Evolutionary conservation across 768 basidiomycete species (phyloP).

Genomic region (Tephrocybe sp.): DNA sequence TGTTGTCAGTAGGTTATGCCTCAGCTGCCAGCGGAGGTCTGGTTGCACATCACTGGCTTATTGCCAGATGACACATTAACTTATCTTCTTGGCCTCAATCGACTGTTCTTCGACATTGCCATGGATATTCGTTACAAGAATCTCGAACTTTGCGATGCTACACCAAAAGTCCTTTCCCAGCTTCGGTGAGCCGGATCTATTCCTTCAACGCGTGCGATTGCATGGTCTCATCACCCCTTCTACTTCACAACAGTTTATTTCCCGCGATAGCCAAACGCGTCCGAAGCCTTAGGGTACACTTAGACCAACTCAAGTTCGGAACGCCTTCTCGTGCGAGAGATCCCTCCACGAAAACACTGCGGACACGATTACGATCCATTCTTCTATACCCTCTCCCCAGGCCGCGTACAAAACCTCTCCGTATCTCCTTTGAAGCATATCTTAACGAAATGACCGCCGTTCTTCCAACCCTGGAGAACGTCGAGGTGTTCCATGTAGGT

Average conservation of each 20-base stretch:
- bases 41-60: conserved; percentile 29
- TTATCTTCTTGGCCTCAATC: conserved; percentile 28
- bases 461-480: conserved; percentile 31
- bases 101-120: conserved; percentile 30
- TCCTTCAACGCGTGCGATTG: background rate
- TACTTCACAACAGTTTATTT: conserved; percentile 16
- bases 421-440: conserved; percentile 23
- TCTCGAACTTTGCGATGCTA: conserved; percentile 25
- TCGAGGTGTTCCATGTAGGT: conserved; percentile 37
- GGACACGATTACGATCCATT: conserved; percentile 2
- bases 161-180: conserved; percentile 14
- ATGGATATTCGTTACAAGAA: conserved; percentile 29
- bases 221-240: background rate
- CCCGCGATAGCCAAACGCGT: conserved; percentile 21
- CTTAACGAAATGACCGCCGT: conserved; percentile 28
- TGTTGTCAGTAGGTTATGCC: conserved; percentile 6
- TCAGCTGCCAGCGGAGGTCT: conserved; percentile 33
- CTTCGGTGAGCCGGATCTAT: conserved; percentile 19
- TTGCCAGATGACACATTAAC: conserved; percentile 26
- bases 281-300: conserved; percentile 13
- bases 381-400: conserved; percentile 10
- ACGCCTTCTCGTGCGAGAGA: background rate
- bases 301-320: conserved; percentile 9
- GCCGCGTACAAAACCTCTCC: background rate
- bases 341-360: conserved; percentile 3